Evolutionary conservation across 1,139 yeast genomes (phyloP).

Genomic region (Hemisphaericaspora xylofermentans): DNA sequence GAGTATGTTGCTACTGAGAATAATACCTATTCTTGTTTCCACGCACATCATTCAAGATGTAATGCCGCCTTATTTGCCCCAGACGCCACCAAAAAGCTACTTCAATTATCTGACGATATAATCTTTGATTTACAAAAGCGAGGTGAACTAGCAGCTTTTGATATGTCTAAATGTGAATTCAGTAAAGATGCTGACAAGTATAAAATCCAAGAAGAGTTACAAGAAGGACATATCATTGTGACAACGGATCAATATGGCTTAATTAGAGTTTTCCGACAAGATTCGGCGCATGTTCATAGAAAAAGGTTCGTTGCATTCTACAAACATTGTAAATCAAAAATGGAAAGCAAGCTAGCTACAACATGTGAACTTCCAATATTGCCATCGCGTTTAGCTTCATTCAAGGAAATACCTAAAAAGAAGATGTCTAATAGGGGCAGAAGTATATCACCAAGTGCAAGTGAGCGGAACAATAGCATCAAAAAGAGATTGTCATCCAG

Average conservation of each 20-base stretch:
- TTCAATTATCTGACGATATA: constrained; percentile 75
- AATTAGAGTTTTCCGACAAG: constrained; percentile 79
- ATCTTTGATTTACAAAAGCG: constrained; percentile 59
- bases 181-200: constrained; percentile 24
- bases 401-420: not conserved
- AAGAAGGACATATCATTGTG: constrained; percentile 54
- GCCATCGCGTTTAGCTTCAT: not conserved
- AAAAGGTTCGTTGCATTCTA: constrained; percentile 21
- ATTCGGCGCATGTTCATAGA: constrained; percentile 52
- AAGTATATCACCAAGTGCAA: constrained; percentile 6
- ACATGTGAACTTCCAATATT: constrained; percentile 6
- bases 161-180: constrained; percentile 7
- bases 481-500: constrained; percentile 7
- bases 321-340: constrained; percentile 12
- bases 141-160: constrained; percentile 17
- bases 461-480: constrained; percentile 7
- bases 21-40: constrained; percentile 63
- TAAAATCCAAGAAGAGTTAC: constrained; percentile 7
- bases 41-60: constrained; percentile 72
- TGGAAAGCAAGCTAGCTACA: constrained; percentile 1
- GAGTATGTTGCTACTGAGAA: constrained; percentile 47
- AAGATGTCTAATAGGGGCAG: constrained; percentile 3
- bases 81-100: constrained; percentile 56
- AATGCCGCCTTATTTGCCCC: constrained; percentile 85
- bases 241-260: constrained; percentile 75